A percentile compares a stretch with the other conserved stretches of the same genome.
These are phyloP conservation scores for Monosporozyma unispora DNA, from an alignment of 805 yeast species.

Conservation along the genomic window DNA sequence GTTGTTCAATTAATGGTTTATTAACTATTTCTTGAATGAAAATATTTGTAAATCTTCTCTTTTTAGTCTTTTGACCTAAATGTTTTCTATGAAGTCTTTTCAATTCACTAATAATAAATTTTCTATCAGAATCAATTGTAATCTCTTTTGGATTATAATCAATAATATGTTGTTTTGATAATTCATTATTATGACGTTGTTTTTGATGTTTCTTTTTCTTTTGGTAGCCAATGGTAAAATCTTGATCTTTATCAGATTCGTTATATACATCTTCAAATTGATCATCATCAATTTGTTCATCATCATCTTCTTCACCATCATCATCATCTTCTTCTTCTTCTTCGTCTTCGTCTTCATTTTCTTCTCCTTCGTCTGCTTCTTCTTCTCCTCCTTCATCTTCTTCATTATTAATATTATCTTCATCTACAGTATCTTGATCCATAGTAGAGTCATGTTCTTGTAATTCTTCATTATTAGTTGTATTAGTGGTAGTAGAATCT, in stretches of 20 bases:
- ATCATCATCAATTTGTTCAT: constrained; percentile 6
- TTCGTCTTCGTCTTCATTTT: constrained; percentile 4
- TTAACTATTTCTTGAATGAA: constrained; percentile 16
- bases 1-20: background rate
- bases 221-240: constrained; percentile 17
- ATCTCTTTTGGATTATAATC: constrained; percentile 11
- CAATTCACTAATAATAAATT: constrained; percentile 23
- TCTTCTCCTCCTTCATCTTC: constrained; percentile 2
- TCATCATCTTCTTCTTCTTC: constrained; percentile 8
- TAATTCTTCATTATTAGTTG: no score
- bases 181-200: background rate
- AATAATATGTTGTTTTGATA: background rate
- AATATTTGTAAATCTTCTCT: constrained; percentile 28
- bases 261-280: constrained; percentile 5
- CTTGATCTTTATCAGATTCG: constrained; percentile 12
- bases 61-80: constrained; percentile 22
- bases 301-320: constrained; percentile 9
- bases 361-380: no score
- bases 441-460: background rate
- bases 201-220: constrained; percentile 2
- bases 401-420: constrained; percentile 3
- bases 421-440: no score
- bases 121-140: constrained; percentile 20
- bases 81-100: constrained; percentile 25
- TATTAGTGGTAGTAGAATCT: no score